Conservation (phyloP, 805 yeast species). For the Ogataea thermomethanolica region DNA sequence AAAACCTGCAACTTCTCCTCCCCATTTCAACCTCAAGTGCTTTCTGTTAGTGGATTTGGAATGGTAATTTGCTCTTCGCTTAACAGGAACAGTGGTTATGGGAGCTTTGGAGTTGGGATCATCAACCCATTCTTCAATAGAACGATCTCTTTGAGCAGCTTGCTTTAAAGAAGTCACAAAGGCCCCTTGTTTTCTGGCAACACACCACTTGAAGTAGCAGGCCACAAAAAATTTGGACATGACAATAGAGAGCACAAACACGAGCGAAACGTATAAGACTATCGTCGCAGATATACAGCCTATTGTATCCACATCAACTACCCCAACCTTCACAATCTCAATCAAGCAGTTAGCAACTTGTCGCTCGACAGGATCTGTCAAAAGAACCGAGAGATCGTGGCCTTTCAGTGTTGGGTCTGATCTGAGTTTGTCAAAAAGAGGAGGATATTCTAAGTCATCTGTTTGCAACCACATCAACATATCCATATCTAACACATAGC, state of each 20-base stretch:
- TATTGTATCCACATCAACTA: constrained; percentile 80
- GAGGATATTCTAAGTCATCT: constrained; percentile 70
- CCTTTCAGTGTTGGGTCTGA: constrained; percentile 59
- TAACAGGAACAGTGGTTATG: constrained; percentile 47
- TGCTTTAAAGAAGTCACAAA: constrained; percentile 47
- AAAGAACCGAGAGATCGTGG: constrained; percentile 72
- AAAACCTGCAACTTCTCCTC: constrained; percentile 36
- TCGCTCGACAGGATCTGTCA: constrained; percentile 64
- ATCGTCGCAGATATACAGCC: constrained; percentile 92
- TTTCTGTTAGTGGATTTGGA: constrained; percentile 31
- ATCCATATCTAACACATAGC: constrained; percentile 80
- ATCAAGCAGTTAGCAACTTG: constrained; percentile 75
- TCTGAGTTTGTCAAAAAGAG: constrained; percentile 60
- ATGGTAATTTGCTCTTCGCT: constrained; percentile 48
- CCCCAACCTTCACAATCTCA: constrained; percentile 87
- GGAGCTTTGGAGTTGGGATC: constrained; percentile 51
- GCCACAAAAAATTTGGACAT: constrained; percentile 77
- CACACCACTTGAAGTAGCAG: constrained; percentile 81
- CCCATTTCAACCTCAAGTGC: constrained; percentile 37
- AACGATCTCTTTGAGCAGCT: constrained; percentile 59
- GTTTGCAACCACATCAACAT: constrained; percentile 71
- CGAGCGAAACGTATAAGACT: constrained; percentile 75
- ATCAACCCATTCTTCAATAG: constrained; percentile 85
- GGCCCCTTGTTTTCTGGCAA: constrained; percentile 81
- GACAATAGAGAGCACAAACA: constrained; percentile 81